Evolutionary conservation across 345 rosid species (phyloP).

Genomic region (Pugionium dolabratum): DNA sequence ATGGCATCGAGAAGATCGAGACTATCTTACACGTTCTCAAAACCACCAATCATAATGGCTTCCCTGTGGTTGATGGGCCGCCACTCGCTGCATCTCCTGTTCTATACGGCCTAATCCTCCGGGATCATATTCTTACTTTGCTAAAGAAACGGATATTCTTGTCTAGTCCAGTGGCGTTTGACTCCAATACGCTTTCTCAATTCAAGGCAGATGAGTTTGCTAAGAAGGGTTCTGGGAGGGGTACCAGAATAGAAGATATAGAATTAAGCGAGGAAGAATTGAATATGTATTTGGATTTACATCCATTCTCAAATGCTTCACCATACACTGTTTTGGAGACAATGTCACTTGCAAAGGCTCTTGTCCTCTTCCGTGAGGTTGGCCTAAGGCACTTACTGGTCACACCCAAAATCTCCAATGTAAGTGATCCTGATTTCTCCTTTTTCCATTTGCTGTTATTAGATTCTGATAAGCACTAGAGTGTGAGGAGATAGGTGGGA

Average conservation of each 20-base stretch:
- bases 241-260: slow-evolving; percentile 63
- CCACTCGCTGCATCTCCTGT: slow-evolving; percentile 51
- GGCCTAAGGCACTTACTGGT: slow-evolving; percentile 87
- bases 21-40: slow-evolving; percentile 71
- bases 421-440: slow-evolving; percentile 46
- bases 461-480: slow-evolving; percentile 6
- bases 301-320: slow-evolving; percentile 85
- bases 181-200: slow-evolving; percentile 43
- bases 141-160: slow-evolving; percentile 69
- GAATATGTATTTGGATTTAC: slow-evolving; percentile 87
- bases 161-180: slow-evolving; percentile 45
- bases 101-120: slow-evolving; percentile 75
- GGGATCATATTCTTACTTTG: slow-evolving; percentile 71
- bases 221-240: slow-evolving; percentile 71
- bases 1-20: slow-evolving; percentile 75
- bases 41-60: slow-evolving; percentile 76
- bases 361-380: slow-evolving; percentile 75
- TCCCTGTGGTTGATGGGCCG: slow-evolving; percentile 76
- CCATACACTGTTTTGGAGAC: slow-evolving; percentile 95
- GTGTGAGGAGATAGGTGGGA: not conserved
- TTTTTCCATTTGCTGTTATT: not conserved
- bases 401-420: slow-evolving; percentile 68
- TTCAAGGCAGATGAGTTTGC: slow-evolving; percentile 70
- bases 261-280: slow-evolving; percentile 71
- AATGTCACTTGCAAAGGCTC: slow-evolving; percentile 92